Base-by-base conservation (phyloP, 2,329 filamentous ascomycete species). In the Huntiella moniliformis region DNA sequence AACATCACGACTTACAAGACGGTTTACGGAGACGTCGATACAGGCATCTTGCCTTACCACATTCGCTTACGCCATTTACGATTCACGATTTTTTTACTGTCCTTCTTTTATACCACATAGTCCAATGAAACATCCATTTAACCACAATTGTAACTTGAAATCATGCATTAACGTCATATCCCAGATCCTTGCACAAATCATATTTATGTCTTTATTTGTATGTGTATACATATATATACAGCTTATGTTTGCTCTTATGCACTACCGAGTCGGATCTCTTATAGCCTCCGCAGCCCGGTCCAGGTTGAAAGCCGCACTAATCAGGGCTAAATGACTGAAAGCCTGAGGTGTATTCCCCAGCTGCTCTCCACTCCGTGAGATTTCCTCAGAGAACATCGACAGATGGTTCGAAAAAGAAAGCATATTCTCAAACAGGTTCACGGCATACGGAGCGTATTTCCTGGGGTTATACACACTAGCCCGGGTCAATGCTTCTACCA, bases 301-400 rank as follows among this genome's bases (percentile, higher is more conserved):
- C 44, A 86, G 60, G 59, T 85, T 86, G 57, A 86, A 84, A 1
- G 80, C 81, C 1, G 81, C 81, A 56, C 77, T 83, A 54, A 86
- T 74, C 55, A 84, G 68, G 2, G 80, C 79, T 50, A 87, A 60
- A 56, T 87, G 80, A 53, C 77, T 82, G 53, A 86, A 86, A 0
- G 82, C 81, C 61, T 85, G 81, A 0, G 82, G 81, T 12, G 79
- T 85, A 56, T 86, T 86, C 1, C 82, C 82, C 49, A 86, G 65
- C 61, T 86, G 81, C 60, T 86, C 80, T 8, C 82, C 82, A 44
- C 71, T 77, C 45, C 77, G 67, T 4, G 79, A 72, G 54, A 86
- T 85, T 62, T 86, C 81, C 57, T 86, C 80, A 5, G 77, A 82
- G 58, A 85, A 85, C 72, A 86, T 85, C 54, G 70, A 71, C 46